Evolutionary conservation across 805 yeast genomes (phyloP), one percentile per base, ranked within the genome.

Genomic region (Candida namnaoensis): DNA sequence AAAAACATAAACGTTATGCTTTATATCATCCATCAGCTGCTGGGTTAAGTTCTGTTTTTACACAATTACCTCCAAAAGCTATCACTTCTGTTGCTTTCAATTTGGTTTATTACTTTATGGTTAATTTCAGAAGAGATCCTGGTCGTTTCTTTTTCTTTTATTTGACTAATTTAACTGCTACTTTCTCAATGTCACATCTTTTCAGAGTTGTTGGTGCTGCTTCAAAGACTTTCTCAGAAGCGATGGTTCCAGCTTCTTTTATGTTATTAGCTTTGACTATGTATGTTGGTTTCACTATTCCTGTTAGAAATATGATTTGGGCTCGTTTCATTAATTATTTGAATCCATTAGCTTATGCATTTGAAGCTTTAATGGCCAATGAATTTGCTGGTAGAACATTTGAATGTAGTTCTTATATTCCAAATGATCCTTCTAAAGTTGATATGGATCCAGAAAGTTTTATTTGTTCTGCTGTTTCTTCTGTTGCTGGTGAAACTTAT

Each of bases 11-110:
- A 47, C 68, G 69, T 26, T 78, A 70, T 49, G 77, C 80, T 1
- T 54, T 79, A 34, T 78, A 78, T 48, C 79, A 72, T 46, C 82
- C 83, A 11, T 64, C 77, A 41, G 80, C 86, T 5, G 81, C 80
- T 51, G 82, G 86, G 0, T 50, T 80, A 36, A 80, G 84, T 0
- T 72, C 80, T 3, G 68, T 80, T 43, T 46, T 78, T n/a, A 68
- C 82, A 8, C 82, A 80, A 50, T 47, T 78, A 32, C 84, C 83
- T 5, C 54, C 68, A 38, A 76, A 76, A 52, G 35, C 74, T 15
- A 34, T 64, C 11, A 60, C 68, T 14, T 60, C 71, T 27, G 46
- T 75, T 34, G 56, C 62, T 4, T 78, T 79, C 64, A 70, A 71
- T 49, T 51, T 78, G 38, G 54, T 68, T 12, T 61, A 64, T 44